Conservation (phyloP, 768 basidiomycete genomes). For the Mycena crocata region DNA sequence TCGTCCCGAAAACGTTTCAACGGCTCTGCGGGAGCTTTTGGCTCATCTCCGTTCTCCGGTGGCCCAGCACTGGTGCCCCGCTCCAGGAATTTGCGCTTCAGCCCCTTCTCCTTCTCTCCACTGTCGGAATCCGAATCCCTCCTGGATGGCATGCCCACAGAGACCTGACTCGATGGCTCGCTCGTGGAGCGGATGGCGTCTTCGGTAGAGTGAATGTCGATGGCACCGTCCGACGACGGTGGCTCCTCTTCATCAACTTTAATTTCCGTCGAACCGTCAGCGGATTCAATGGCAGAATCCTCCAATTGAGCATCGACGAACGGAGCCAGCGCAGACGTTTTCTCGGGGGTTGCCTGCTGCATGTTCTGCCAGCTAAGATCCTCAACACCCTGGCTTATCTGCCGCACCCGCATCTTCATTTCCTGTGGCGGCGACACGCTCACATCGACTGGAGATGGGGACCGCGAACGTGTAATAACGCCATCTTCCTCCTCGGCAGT, state of each 20-base stretch:
- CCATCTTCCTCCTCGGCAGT: constrained; percentile 74
- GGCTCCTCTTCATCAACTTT: constrained; percentile 37
- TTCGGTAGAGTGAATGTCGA: constrained; percentile 20
- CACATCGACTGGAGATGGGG: constrained; percentile 56
- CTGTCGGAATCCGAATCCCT: constrained; percentile 58
- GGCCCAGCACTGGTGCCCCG: constrained; percentile 75
- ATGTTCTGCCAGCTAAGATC: constrained; percentile 78
- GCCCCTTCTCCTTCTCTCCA: constrained; percentile 66
- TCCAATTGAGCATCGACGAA: constrained; percentile 21
- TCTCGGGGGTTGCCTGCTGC: constrained; percentile 47
- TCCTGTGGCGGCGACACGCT: constrained; percentile 80
- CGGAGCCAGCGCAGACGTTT: constrained; percentile 37
- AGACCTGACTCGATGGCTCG: constrained; percentile 21
- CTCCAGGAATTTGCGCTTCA: constrained; percentile 78
- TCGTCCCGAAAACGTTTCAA: constrained; percentile 34
- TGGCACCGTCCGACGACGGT: constrained; percentile 14
- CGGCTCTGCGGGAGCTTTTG: constrained; percentile 27
- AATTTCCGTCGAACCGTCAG: constrained; percentile 32
- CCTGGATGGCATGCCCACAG: constrained; percentile 11
- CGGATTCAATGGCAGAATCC: constrained; percentile 22
- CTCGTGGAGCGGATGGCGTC: constrained; percentile 26
- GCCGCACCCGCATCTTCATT: constrained; percentile 76
- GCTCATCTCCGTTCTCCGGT: constrained; percentile 36
- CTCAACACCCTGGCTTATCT: constrained; percentile 84
- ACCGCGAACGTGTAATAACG: constrained; percentile 49